These are phyloP conservation scores for Anaeromyces robustus DNA, from an alignment of 192 early-diverging fungal species.

Conservation along the genomic window DNA sequence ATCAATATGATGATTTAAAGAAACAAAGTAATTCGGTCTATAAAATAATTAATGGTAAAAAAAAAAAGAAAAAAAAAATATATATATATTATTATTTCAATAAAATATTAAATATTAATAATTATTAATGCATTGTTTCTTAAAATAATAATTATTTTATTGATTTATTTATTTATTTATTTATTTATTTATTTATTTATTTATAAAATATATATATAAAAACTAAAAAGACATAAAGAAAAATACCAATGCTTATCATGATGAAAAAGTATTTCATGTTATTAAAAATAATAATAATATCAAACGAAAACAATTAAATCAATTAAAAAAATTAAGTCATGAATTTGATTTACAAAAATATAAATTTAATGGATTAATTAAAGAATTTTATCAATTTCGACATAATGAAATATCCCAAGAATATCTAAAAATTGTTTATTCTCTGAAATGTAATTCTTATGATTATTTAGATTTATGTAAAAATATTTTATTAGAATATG, in stretches of 20 bases:
- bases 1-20: neutral
- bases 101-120: no score
- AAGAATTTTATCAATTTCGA: neutral
- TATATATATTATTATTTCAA: neutral
- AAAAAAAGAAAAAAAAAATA: no score
- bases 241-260: neutral
- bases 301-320: neutral
- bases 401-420: neutral
- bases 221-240: no score
- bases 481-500: neutral
- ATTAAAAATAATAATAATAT: neutral
- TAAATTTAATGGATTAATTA: neutral
- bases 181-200: no score
- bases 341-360: neutral
- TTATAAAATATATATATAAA: no score
- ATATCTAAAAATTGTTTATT: neutral
- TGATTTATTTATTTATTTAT: no score
- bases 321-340: neutral
- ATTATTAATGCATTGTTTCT: no score
- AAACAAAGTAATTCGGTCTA: neutral
- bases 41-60: neutral
- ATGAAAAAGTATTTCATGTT: neutral
- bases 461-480: neutral
- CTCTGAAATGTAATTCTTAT: neutral
- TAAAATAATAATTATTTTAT: no score